Conservation (phyloP, 805 yeast species). For the Ascoidea asiatica region DNA sequence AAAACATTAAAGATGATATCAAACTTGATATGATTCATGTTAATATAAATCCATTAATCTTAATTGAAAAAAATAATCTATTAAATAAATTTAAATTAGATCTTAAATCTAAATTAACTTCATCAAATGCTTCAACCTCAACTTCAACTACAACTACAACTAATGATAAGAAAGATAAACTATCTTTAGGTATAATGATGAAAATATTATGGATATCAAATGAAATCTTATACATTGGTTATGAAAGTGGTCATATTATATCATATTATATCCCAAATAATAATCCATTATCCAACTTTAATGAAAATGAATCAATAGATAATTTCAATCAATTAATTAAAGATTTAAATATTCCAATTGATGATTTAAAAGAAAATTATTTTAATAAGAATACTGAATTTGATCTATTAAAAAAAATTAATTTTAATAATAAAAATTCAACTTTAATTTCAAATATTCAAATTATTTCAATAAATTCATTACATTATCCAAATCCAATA, state of each 20-base stretch:
- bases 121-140: constrained; percentile 7
- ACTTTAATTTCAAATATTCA: constrained; percentile 5
- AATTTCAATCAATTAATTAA: background rate
- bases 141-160: no score
- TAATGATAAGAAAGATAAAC: constrained; percentile 10
- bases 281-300: no score
- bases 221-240: constrained; percentile 37
- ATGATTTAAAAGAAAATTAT: constrained; percentile 17
- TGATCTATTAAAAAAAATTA: background rate
- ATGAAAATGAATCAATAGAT: background rate
- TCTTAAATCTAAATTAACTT: background rate
- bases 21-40: constrained; percentile 11
- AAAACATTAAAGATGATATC: constrained; percentile 1
- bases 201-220: constrained; percentile 25
- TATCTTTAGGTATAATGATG: constrained; percentile 58
- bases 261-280: constrained; percentile 15
- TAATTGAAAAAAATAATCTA: constrained; percentile 6
- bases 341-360: constrained; percentile 4
- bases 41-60: constrained; percentile 8
- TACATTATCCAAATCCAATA: constrained; percentile 43
- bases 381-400: background rate
- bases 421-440: constrained; percentile 7
- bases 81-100: background rate
- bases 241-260: constrained; percentile 57
- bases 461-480: constrained; percentile 15